A percentile compares a stretch with the other conserved stretches of the same genome.
phyloP scores from a whole-genome alignment of 805 yeast species.

The Nakazawaea ishiwadae region DNA sequence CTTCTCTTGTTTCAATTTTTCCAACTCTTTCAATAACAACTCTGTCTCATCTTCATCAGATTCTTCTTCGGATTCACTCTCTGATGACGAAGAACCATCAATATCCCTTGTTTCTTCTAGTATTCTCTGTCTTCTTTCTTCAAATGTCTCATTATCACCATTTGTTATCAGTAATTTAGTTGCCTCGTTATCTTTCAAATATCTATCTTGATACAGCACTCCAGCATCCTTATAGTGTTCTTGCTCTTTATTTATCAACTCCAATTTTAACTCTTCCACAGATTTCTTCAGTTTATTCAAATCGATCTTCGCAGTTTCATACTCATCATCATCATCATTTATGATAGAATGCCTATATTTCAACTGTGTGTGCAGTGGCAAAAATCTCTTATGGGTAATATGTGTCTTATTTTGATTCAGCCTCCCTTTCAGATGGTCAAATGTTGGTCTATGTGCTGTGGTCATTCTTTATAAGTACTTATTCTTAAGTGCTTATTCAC shows the following conservation, averaged over 20 bases:
- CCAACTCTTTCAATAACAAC: conserved; percentile 27
- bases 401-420: conserved; percentile 35
- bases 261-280: conserved; percentile 17
- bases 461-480: conserved; percentile 44
- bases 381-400: conserved; percentile 46
- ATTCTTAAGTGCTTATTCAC: too few species aligned
- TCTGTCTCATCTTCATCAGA: conserved; percentile 37
- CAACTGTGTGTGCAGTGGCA: conserved; percentile 51
- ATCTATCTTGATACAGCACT: conserved; percentile 2
- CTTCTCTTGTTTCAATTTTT: conserved; percentile 25
- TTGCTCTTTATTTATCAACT: conserved; percentile 15
- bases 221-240: background rate
- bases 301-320: conserved; percentile 5
- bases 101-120: conserved; percentile 14
- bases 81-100: conserved; percentile 3
- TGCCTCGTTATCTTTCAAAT: conserved; percentile 3
- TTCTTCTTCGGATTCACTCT: background rate
- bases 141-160: conserved; percentile 2
- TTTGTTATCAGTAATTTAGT: too few species aligned
- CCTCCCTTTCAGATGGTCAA: conserved; percentile 60
- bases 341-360: conserved; percentile 36
- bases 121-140: conserved; percentile 14
- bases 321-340: conserved; percentile 41
- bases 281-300: conserved; percentile 14
- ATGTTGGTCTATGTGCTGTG: conserved; percentile 65